Conservation (phyloP, 108 stramenopile species). For the Nannochloropsis gaditana region DNA sequence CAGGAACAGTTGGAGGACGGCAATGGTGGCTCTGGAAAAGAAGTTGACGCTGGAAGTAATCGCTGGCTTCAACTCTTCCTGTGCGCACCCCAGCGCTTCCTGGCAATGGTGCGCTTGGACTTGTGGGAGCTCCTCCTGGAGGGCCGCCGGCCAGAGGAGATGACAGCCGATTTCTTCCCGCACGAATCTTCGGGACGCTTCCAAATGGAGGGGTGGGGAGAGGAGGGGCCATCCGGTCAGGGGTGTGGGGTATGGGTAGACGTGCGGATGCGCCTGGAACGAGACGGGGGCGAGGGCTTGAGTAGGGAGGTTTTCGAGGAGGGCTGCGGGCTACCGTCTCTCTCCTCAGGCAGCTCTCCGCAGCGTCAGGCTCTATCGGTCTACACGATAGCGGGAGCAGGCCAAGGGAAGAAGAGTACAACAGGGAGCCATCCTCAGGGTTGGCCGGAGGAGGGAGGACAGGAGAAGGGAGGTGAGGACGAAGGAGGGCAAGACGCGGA, state of each 20-base stretch:
- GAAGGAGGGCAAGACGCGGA: background rate
- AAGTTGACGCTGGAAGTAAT: background rate
- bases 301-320: background rate
- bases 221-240: background rate
- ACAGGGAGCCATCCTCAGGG: background rate
- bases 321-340: too few species aligned
- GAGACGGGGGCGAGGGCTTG: background rate
- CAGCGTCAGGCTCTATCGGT: too few species aligned
- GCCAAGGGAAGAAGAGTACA: background rate
- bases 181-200: background rate
- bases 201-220: background rate
- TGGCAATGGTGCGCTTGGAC: background rate
- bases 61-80: background rate
- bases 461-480: background rate
- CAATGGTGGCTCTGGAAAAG: background rate
- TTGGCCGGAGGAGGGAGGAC: background rate
- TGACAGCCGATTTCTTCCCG: slow-evolving; percentile 4
- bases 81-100: background rate
- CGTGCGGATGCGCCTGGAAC: background rate
- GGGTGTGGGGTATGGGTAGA: background rate
- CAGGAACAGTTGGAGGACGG: background rate
- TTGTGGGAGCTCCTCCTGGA: background rate
- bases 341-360: too few species aligned
- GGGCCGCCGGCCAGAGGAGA: background rate
- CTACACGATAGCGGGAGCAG: background rate